Evolutionary conservation across 371 early-diverging fungal genomes (phyloP), one percentile per base, ranked within the genome.

Genomic region (Parasitella parasitica): DNA sequence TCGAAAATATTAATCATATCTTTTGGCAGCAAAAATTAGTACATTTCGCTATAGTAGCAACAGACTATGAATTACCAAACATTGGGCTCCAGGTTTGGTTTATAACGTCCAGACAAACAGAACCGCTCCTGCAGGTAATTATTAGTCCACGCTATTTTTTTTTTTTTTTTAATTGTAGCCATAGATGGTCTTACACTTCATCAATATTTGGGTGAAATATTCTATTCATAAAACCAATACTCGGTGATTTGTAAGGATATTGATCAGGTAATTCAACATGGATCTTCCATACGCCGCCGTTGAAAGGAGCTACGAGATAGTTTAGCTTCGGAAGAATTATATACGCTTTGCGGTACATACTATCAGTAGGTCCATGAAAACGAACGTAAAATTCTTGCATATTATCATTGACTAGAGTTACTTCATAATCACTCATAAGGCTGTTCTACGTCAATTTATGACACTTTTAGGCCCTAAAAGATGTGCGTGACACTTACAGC

Each of bases 141-240:
- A 18, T 11, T 24, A 55, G 52, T 22, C 6, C 16, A 8, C 16
- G 34, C n/a, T 2, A 16, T 35, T 39, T 24, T 5, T 51, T 9
- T 13, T 20, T 24, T 26, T 26, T n/a, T n/a, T n/a, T n/a, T n/a
- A n/a, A n/a, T n/a, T n/a, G n/a, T 1, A 6, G 9, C 18, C 8
- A 16, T 2, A 28, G 3, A 5, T 4, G 9, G 4, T 83, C 89
- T 78, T 77, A 94, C 90, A 96, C 82, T 82, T 99, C 99, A 81
- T 99, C 99, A 63, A 99, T 97, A 80, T 99, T 99, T 32, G 99
- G 99, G 72, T 99, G 99, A 78, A 96, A 99, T 64, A 99, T 98
- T 79, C 93, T 95, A 83, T 98, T 99, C 85, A 94, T 92, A 75
- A 99, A 99, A 24, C 99, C 99, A 69, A 99, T 98, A 50, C 97